phyloP scores from a whole-genome alignment of 345 rosid species.

The Populus simonii region DNA sequence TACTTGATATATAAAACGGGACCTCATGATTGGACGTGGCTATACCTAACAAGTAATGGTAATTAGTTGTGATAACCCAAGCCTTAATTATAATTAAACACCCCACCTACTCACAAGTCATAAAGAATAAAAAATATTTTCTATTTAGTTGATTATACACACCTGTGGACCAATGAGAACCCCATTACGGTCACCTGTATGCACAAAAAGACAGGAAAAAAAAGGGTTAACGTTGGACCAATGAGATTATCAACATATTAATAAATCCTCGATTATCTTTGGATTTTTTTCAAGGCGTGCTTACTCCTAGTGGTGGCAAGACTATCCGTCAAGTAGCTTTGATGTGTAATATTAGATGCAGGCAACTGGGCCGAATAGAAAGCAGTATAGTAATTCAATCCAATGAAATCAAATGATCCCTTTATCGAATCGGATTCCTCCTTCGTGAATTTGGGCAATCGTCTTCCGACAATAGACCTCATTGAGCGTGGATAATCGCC shows the following conservation, averaged over 20 bases:
- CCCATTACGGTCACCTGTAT: slow-evolving; percentile 12
- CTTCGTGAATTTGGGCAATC: slow-evolving; percentile 37
- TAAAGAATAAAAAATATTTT: neutral
- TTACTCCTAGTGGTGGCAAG: slow-evolving; percentile 17
- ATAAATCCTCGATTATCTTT: neutral
- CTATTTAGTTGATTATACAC: neutral
- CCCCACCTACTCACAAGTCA: too few relatives aligned
- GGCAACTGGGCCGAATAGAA: slow-evolving; percentile 23
- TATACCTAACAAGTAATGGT: too few relatives aligned
- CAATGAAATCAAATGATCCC: slow-evolving; percentile 48
- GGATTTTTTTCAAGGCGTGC: neutral
- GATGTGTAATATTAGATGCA: neutral
- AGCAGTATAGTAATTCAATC: slow-evolving; percentile 47
- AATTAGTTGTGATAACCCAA: too few relatives aligned
- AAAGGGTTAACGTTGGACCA: neutral
- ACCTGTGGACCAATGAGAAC: slow-evolving; percentile 23
- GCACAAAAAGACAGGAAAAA: neutral
- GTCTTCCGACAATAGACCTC: slow-evolving; percentile 25
- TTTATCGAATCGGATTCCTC: slow-evolving; percentile 31
- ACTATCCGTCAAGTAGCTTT: slow-evolving; percentile 31
- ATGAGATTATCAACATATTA: neutral
- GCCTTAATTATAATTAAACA: too few relatives aligned
- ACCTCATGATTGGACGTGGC: too few relatives aligned
- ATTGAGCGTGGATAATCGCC: slow-evolving; percentile 41
- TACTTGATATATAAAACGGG: too few relatives aligned